Conservation (phyloP, 345 rosid species). For the Bretschneidera sinensis region DNA sequence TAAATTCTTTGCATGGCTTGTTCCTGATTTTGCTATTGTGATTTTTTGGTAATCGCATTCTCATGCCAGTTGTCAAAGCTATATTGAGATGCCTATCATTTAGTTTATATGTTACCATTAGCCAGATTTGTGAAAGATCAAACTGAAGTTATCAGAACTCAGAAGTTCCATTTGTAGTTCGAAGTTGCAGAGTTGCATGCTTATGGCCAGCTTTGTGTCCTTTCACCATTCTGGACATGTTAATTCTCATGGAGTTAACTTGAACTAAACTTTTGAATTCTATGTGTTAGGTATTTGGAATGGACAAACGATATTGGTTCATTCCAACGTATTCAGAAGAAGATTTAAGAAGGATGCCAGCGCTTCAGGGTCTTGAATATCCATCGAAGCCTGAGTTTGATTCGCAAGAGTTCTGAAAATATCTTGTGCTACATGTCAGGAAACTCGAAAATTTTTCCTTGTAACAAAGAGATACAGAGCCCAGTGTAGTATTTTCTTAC, state of each 20-base stretch:
- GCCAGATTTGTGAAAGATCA: not conserved
- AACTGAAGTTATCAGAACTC: not conserved
- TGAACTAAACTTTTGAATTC: conserved; percentile 1
- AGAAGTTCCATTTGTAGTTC: not conserved
- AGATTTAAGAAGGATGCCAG: conserved; percentile 76
- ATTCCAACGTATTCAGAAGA: conserved; percentile 84
- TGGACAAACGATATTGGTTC: conserved; percentile 74
- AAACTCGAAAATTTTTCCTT: conserved; percentile 16
- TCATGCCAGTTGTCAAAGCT: not conserved
- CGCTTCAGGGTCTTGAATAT: conserved; percentile 88
- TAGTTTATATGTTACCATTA: too few relatives aligned
- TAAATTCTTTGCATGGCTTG: too few relatives aligned
- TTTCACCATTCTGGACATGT: not conserved
- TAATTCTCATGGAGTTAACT: not conserved
- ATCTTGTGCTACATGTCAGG: conserved; percentile 5
- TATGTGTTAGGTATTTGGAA: conserved; percentile 73
- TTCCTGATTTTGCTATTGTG: too few relatives aligned
- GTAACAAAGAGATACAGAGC: conserved; percentile 24
- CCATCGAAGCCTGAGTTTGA: conserved; percentile 80
- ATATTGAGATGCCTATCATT: not conserved
- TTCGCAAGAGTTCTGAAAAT: conserved; percentile 57
- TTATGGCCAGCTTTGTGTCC: not conserved
- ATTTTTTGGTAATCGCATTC: not conserved
- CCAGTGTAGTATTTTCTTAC: not conserved
- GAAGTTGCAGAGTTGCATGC: not conserved